phyloP scores from a whole-genome alignment of 2,329 filamentous ascomycete genomes.

The Sclerotinia trifoliorum region DNA sequence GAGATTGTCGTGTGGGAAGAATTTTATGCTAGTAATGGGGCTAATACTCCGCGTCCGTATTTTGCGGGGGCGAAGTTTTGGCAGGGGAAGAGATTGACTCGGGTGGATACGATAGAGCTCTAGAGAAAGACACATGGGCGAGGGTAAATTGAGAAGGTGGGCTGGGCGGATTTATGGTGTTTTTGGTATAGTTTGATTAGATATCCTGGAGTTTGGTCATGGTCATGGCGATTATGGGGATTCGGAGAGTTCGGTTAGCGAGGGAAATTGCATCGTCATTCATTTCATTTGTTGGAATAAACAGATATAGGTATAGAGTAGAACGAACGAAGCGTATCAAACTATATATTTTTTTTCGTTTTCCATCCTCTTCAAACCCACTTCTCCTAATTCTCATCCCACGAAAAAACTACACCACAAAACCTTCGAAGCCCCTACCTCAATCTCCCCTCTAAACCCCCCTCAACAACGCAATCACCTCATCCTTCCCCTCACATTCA shows the following conservation, averaged over 20 bases:
- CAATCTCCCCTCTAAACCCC: neutral
- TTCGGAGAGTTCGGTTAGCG: neutral
- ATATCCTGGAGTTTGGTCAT: constrained; percentile 4
- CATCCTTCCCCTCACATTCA: neutral
- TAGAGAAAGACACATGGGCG: neutral
- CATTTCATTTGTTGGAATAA: neutral
- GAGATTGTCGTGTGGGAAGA: constrained; percentile 3
- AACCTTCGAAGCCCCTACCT: neutral
- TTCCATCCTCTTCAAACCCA: neutral
- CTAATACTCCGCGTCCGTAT: constrained; percentile 2
- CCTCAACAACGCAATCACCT: neutral
- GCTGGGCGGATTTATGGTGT: no score
- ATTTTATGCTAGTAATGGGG: neutral
- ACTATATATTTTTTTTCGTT: neutral
- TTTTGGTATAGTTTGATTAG: neutral
- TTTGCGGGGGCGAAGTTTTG: constrained; percentile 13
- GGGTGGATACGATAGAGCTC: neutral
- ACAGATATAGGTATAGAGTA: neutral
- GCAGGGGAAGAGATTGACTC: constrained; percentile 1
- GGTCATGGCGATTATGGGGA: neutral
- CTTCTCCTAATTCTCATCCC: neutral
- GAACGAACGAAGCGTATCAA: neutral
- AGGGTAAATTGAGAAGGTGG: neutral
- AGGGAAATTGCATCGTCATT: neutral
- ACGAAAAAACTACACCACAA: neutral